Evolutionary conservation across 2,329 filamentous ascomycete species (phyloP).

Genomic region (Fusarium foetens): DNA sequence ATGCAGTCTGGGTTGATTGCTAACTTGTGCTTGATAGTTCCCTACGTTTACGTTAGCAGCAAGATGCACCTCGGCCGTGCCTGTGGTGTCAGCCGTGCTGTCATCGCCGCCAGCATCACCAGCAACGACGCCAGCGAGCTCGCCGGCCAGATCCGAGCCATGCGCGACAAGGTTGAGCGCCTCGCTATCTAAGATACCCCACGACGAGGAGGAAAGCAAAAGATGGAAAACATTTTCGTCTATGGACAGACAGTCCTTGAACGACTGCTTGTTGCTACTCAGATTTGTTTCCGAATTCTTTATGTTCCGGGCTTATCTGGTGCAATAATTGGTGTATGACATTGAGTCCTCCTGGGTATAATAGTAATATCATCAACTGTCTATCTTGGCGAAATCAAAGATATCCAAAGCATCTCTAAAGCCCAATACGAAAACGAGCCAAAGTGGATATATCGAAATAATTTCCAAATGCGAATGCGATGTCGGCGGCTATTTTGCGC

Average conservation of each 20-base stretch:
- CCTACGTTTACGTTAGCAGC: constrained; percentile 75
- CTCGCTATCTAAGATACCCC: constrained; percentile 80
- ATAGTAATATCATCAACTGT: constrained; percentile 40
- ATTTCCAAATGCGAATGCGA: constrained; percentile 36
- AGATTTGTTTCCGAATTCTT: constrained; percentile 27
- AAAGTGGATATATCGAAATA: constrained; percentile 30
- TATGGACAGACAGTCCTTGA: constrained; percentile 2
- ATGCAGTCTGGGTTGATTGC: not conserved
- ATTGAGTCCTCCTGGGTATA: constrained; percentile 20
- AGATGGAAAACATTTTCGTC: constrained; percentile 26
- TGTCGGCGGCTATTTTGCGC: constrained; percentile 29
- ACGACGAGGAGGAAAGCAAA: constrained; percentile 29
- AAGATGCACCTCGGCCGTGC: constrained; percentile 90
- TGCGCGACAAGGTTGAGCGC: constrained; percentile 96
- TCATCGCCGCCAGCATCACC: constrained; percentile 89
- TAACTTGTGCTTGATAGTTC: constrained; percentile 44
- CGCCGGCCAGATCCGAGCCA: constrained; percentile 83
- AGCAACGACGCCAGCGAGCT: constrained; percentile 92
- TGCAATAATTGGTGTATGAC: constrained; percentile 35
- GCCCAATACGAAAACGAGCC: constrained; percentile 38
- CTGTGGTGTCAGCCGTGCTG: constrained; percentile 86
- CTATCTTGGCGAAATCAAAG: constrained; percentile 23
- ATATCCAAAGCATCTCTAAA: not conserved
- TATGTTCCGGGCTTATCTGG: constrained; percentile 9
- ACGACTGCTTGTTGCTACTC: constrained; percentile 9